Percentiles rank a stretch among this genome's conserved stretches.
Conservation (phyloP, 768 basidiomycete species). For the Galerina sulciceps region DNA sequence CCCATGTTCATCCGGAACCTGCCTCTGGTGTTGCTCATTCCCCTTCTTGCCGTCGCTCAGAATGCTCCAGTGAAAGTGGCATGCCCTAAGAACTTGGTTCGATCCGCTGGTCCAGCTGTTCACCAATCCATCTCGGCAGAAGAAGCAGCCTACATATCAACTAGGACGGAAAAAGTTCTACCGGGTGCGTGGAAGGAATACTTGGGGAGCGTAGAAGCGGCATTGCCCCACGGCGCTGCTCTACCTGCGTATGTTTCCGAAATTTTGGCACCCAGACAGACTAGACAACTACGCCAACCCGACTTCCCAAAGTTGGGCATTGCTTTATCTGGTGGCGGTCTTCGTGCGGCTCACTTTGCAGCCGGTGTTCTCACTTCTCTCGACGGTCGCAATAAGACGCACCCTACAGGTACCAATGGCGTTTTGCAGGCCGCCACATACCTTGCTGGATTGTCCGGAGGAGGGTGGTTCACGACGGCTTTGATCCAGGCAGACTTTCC, state of each 20-base stretch:
- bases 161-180: not conserved
- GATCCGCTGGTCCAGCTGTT: not conserved
- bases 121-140: not conserved
- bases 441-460: constrained; percentile 54
- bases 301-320: constrained; percentile 45
- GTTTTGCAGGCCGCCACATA: constrained; percentile 59
- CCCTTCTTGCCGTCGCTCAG: constrained; percentile 5
- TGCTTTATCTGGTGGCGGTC: constrained; percentile 60
- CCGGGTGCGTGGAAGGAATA: constrained; percentile 4
- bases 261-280: constrained; percentile 1
- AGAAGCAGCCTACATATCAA: not conserved
- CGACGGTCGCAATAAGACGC: constrained; percentile 52
- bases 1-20: not conserved
- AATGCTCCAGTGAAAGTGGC: constrained; percentile 8
- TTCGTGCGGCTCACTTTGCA: constrained; percentile 57
- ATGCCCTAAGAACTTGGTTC: not conserved
- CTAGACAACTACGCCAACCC: not conserved
- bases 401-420: constrained; percentile 49
- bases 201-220: not conserved
- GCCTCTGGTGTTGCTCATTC: not conserved
- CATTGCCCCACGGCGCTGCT: not conserved
- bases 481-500: constrained; percentile 11
- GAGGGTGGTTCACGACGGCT: constrained; percentile 19
- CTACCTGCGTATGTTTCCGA: constrained; percentile 11
- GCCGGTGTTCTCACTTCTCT: constrained; percentile 54